phyloP scores from a whole-genome alignment of 2,329 filamentous ascomycete genomes.

The Cylindrodendrum hubeiense region DNA sequence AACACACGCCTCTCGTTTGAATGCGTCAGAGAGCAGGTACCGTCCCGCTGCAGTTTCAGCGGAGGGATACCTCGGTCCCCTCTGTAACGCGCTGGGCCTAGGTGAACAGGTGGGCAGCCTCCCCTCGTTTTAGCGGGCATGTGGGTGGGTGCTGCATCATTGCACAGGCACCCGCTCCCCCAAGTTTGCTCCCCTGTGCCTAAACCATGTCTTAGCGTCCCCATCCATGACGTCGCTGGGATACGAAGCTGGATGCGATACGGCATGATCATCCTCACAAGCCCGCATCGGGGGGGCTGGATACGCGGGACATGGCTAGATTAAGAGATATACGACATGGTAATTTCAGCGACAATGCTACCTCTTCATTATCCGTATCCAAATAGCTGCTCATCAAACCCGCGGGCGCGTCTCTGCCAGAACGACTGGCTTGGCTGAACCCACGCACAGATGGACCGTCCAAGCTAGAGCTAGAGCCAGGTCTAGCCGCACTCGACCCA shows the following conservation, averaged over 20 bases:
- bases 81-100: background rate
- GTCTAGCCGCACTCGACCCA: slow-evolving; percentile 5
- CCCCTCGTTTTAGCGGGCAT: slow-evolving; percentile 14
- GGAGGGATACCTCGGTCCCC: background rate
- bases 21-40: background rate
- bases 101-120: too few relatives aligned
- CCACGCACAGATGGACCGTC: slow-evolving; percentile 8
- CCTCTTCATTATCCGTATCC: background rate
- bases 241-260: background rate
- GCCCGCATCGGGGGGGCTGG: background rate
- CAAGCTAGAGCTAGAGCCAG: slow-evolving; percentile 4
- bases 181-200: background rate
- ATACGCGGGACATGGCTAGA: background rate
- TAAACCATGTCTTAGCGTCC: background rate
- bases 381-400: background rate
- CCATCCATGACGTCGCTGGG: background rate
- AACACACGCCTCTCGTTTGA: too few relatives aligned
- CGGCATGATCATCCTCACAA: background rate
- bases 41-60: background rate
- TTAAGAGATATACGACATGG: background rate
- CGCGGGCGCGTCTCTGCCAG: background rate
- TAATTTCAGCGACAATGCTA: background rate
- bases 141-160: slow-evolving; percentile 1
- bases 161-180: slow-evolving; percentile 20
- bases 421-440: background rate